Evolutionary conservation across 2,329 filamentous ascomycete species (phyloP).

Genomic region (Epichloe typhina): DNA sequence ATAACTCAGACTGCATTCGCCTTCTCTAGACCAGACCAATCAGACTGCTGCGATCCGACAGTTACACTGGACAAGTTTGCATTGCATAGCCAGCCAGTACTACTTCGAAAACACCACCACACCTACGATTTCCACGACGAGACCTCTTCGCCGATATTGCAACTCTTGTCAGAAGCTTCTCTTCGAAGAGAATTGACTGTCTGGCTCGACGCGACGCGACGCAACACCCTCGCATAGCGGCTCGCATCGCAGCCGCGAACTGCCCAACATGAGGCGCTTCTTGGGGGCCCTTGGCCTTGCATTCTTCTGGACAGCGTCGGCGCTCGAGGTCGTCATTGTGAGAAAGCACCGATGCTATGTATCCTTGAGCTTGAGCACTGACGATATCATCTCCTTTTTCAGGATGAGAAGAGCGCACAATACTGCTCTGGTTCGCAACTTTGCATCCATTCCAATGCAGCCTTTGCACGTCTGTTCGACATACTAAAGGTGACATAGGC

Average conservation of each 20-base stretch:
- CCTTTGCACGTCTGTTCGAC: constrained; percentile 5
- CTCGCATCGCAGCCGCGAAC: constrained; percentile 4
- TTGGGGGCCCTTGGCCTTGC: constrained; percentile 37
- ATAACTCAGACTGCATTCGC: neutral
- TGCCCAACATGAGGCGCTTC: constrained; percentile 40
- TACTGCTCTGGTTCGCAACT: constrained; percentile 52
- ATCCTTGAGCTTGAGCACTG: constrained; percentile 2
- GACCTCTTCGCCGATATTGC: neutral
- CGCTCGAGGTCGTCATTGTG: constrained; percentile 42
- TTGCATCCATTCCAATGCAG: neutral
- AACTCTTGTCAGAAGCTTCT: neutral
- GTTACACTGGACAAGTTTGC: neutral
- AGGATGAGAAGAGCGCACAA: constrained; percentile 69
- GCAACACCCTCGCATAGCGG: neutral
- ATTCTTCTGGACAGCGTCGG: constrained; percentile 37
- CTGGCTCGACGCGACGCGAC: no score
- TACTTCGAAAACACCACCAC: neutral
- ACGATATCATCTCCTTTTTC: constrained; percentile 10
- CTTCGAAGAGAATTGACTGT: neutral
- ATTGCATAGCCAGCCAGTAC: neutral
- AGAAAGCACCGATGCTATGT: neutral
- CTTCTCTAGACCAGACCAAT: neutral
- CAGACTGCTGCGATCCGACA: neutral
- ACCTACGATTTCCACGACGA: neutral
- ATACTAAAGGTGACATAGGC: constrained; percentile 31